Evolutionary conservation across 148 eudicot genomes (phyloP).

Genomic region (Spergularia marina): DNA sequence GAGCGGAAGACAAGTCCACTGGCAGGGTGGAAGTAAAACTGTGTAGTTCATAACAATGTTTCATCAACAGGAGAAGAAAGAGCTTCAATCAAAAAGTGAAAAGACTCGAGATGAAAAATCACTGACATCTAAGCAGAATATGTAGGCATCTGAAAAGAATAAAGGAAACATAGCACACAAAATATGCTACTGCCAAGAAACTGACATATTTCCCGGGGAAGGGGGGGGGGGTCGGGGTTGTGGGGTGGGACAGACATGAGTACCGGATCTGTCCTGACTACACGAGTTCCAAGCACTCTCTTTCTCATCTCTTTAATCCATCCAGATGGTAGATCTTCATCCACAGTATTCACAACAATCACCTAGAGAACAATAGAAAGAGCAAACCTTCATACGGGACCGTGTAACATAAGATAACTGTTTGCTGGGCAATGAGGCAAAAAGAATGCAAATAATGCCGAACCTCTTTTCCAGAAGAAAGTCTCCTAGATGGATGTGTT

Average conservation of each 20-base stretch:
- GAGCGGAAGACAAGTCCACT: constrained; percentile 71
- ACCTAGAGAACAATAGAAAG: constrained; percentile 29
- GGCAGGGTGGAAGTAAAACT: constrained; percentile 54
- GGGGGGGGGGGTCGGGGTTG: neutral
- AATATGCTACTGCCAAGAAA: neutral
- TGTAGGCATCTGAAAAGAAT: neutral
- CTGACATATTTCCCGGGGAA: too few species aligned
- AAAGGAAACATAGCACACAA: constrained; percentile 3
- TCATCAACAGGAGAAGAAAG: neutral
- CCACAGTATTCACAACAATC: constrained; percentile 36
- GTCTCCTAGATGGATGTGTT: constrained; percentile 1
- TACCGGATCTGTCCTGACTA: constrained; percentile 54
- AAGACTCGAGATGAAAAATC: neutral
- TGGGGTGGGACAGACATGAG: constrained; percentile 1
- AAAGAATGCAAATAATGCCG: constrained; percentile 10
- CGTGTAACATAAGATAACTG: constrained; percentile 11
- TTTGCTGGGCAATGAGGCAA: neutral
- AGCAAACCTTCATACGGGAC: constrained; percentile 12
- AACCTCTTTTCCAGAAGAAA: constrained; percentile 14
- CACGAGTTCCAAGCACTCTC: constrained; percentile 27
- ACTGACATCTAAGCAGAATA: neutral
- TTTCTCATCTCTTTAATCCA: constrained; percentile 62
- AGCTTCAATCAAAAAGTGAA: neutral
- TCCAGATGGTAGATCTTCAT: constrained; percentile 60
- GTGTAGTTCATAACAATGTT: constrained; percentile 19